Percentiles rank a stretch among this genome's conserved stretches.
Conservation (phyloP, 495 filamentous ascomycete species). For the Talaromyces wortmannii region DNA sequence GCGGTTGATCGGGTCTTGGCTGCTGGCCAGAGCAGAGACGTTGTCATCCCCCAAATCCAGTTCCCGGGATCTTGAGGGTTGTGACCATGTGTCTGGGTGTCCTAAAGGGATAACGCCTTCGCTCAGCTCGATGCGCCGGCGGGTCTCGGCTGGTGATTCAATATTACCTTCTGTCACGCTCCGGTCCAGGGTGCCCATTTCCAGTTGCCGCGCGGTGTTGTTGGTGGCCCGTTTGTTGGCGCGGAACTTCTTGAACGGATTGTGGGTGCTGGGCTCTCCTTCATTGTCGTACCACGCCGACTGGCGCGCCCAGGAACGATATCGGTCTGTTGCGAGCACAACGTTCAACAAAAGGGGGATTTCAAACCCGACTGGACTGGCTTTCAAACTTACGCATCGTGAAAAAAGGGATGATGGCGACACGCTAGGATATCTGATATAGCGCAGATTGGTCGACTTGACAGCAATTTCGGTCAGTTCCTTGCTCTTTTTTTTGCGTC, state of each 20-base stretch:
- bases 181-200: conserved; percentile 10
- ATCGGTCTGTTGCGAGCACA: conserved; percentile 27
- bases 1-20: conserved; percentile 29
- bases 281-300: conserved; percentile 42
- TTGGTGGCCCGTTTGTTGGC: conserved; percentile 17
- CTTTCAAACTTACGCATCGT: not conserved
- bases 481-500: no score
- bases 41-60: not conserved
- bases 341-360: not conserved
- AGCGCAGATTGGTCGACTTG: no score
- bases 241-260: conserved; percentile 42
- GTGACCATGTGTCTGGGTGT: conserved; percentile 11
- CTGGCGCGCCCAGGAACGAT: conserved; percentile 31
- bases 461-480: no score
- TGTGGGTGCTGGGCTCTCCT: conserved; percentile 30
- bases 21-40: conserved; percentile 5
- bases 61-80: not conserved
- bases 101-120: conserved; percentile 17
- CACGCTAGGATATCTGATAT: no score
- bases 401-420: not conserved
- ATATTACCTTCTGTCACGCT: conserved; percentile 19
- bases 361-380: no score
- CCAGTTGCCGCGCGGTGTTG: conserved; percentile 22
- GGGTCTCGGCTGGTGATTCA: conserved; percentile 16
- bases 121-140: conserved; percentile 19